phyloP scores from a whole-genome alignment of 2,329 filamentous ascomycete species.

The Monosporascus sp. region DNA sequence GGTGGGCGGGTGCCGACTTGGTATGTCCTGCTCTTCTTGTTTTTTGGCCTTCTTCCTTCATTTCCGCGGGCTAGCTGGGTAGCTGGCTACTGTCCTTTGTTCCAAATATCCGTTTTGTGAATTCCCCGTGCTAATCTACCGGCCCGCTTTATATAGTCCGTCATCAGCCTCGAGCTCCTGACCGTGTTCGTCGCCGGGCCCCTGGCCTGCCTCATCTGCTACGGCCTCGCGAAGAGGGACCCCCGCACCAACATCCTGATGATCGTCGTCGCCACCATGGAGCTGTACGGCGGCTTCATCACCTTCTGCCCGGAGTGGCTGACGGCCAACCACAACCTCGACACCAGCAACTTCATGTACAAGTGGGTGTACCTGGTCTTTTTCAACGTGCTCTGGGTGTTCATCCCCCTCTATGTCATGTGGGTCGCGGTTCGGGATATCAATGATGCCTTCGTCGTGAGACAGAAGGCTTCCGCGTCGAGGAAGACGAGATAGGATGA shows the following conservation, averaged over 20 bases:
- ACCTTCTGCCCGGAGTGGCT: conserved; percentile 69
- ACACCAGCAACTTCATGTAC: conserved; percentile 64
- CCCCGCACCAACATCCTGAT: conserved; percentile 56
- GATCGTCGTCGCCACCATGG: conserved; percentile 59
- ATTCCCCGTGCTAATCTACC: conserved; percentile 3
- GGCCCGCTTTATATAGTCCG: conserved; percentile 32
- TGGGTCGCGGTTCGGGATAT: conserved; percentile 53
- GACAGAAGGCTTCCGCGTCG: conserved; percentile 23
- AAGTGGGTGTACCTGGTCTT: conserved; percentile 63
- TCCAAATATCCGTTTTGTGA: neutral
- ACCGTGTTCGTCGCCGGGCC: conserved; percentile 60
- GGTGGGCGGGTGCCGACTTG: conserved; percentile 60
- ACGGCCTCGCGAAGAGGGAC: conserved; percentile 51
- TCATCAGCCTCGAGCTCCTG: conserved; percentile 60
- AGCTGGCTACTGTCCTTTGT: neutral
- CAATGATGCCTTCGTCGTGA: conserved; percentile 44
- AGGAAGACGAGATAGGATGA: conserved; percentile 28
- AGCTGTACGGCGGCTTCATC: conserved; percentile 67
- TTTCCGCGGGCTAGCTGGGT: too few species aligned
- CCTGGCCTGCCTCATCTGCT: conserved; percentile 55
- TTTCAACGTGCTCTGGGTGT: conserved; percentile 65
- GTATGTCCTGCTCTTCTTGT: conserved; percentile 34
- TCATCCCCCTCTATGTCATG: conserved; percentile 55
- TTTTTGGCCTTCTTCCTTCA: too few species aligned
- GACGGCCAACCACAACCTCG: conserved; percentile 55